Conservation (phyloP, 345 rosid genomes). For the Viola odorata region DNA sequence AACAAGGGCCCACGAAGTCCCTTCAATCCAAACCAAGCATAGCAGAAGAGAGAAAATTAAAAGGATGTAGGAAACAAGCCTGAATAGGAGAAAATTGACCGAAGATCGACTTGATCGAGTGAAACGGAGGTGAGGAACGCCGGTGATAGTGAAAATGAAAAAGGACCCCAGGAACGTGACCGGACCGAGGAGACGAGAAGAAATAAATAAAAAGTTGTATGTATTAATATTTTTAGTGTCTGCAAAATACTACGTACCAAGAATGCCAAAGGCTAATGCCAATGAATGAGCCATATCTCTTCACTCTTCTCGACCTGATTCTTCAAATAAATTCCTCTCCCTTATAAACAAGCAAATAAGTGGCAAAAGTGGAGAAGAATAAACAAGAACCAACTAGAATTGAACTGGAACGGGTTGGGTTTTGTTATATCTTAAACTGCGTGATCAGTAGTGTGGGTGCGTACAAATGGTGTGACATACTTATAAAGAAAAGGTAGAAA, state of each 20-base stretch:
- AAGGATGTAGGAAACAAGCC: too few species aligned
- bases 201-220: background rate
- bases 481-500: too few species aligned
- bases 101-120: background rate
- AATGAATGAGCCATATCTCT: constrained; percentile 18
- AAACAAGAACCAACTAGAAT: background rate
- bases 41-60: too few species aligned
- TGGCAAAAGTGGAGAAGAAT: background rate
- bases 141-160: background rate
- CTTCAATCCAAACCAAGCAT: too few species aligned
- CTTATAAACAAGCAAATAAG: background rate
- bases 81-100: too few species aligned
- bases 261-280: constrained; percentile 60
- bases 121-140: background rate
- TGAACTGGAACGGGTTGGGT: constrained; percentile 7
- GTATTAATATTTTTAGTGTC: background rate
- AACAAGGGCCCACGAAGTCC: too few species aligned
- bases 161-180: too few species aligned
- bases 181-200: too few species aligned
- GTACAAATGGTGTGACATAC: constrained; percentile 11
- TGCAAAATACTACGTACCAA: constrained; percentile 35
- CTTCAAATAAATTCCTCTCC: background rate
- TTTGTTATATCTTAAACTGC: too few species aligned
- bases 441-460: background rate
- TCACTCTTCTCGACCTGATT: background rate